Percentiles rank a stretch among this genome's conserved stretches.
Conservation (phyloP, 1,284 basidiomycete species). For the Melanopsichium pennsylvanicum region DNA sequence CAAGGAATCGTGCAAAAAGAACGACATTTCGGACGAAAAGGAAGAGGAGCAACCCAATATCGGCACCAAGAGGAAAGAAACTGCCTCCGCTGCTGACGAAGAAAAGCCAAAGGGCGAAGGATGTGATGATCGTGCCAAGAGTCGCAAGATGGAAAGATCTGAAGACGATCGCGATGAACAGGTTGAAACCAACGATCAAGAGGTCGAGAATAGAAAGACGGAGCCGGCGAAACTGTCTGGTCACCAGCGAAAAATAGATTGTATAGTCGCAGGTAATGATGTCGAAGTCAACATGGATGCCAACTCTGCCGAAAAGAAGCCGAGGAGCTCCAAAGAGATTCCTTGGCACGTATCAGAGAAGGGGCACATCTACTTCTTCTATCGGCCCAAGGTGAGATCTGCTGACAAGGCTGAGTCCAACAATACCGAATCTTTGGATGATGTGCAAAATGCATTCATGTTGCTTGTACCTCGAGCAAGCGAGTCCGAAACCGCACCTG, state of each 20-base stretch:
- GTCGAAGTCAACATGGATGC: constrained; percentile 13
- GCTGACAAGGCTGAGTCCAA: constrained; percentile 35
- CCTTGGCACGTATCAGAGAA: constrained; percentile 38
- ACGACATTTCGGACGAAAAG: neutral
- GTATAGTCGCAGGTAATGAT: constrained; percentile 27
- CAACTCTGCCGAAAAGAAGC: neutral
- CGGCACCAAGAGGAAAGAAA: constrained; percentile 19
- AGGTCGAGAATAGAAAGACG: neutral
- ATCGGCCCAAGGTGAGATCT: constrained; percentile 47
- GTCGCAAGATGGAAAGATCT: constrained; percentile 11
- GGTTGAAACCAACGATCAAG: neutral
- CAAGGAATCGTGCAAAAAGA: neutral
- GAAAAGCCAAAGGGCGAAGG: neutral
- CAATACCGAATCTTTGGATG: constrained; percentile 35
- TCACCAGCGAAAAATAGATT: constrained; percentile 15
- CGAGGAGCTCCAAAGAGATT: constrained; percentile 4
- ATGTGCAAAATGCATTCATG: constrained; percentile 47
- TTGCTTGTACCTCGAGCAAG: constrained; percentile 40
- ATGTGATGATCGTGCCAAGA: constrained; percentile 5
- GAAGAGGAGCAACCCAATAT: neutral
- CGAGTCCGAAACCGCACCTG: constrained; percentile 39
- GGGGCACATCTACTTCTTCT: constrained; percentile 50
- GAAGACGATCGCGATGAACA: neutral
- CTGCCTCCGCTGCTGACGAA: neutral
- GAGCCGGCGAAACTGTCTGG: constrained; percentile 10